Evolutionary conservation across 768 basidiomycete species (phyloP).

Genomic region (Tricholoma hemisulphureum): DNA sequence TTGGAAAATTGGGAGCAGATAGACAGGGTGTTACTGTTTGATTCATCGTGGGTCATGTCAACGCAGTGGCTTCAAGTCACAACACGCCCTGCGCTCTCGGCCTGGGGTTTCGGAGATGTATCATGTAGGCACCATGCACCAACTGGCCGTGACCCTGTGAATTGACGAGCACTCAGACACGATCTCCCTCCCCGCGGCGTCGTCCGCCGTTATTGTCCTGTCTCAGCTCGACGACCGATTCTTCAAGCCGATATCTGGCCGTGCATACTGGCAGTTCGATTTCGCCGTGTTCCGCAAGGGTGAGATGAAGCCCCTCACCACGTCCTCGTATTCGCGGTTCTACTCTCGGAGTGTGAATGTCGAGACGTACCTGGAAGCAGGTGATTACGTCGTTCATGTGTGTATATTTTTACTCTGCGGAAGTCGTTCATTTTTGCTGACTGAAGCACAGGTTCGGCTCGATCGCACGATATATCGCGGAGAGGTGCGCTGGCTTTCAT

Average conservation of each 20-base stretch:
- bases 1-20: conserved; percentile 38
- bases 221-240: conserved; percentile 37
- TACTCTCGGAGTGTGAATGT: conserved; percentile 27
- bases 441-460: conserved; percentile 11
- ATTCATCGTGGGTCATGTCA: conserved; percentile 38
- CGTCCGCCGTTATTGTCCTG: conserved; percentile 37
- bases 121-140: conserved; percentile 29
- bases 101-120: conserved; percentile 42
- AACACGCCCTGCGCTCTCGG: conserved; percentile 22
- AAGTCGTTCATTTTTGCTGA: background rate
- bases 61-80: conserved; percentile 42
- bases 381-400: conserved; percentile 31
- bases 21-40: conserved; percentile 40
- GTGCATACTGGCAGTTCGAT: conserved; percentile 31
- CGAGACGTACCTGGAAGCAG: conserved; percentile 24
- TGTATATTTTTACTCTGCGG: background rate
- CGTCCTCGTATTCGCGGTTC: conserved; percentile 15
- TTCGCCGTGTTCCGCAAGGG: conserved; percentile 38
- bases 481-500: background rate
- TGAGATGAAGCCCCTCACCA: conserved; percentile 20
- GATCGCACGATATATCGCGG: conserved; percentile 7
- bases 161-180: conserved; percentile 27
- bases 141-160: background rate
- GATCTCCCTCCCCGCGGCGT: conserved; percentile 26
- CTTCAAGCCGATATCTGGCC: conserved; percentile 28